Percentiles rank a stretch among this genome's conserved stretches.
phyloP scores from a whole-genome alignment of 2,329 filamentous ascomycete genomes.

The Trichothecium roseum region DNA sequence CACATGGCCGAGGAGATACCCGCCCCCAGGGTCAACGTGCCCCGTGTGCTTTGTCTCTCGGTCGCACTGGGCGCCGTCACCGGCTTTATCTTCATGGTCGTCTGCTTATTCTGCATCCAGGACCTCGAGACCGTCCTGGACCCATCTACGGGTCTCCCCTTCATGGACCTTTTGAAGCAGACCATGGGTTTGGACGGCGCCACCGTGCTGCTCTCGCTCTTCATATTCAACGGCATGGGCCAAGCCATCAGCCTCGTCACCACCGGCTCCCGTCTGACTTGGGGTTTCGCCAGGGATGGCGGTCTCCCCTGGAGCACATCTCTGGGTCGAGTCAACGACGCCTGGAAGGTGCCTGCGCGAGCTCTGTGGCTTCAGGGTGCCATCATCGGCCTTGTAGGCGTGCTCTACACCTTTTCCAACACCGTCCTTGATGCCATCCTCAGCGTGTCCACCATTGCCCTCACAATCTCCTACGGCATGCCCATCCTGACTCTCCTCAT shows the following conservation, averaged over 20 bases:
- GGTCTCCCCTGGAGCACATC: slow-evolving; percentile 25
- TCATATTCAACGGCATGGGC: slow-evolving; percentile 37
- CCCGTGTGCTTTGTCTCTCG: slow-evolving; percentile 32
- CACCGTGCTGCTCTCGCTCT: slow-evolving; percentile 28
- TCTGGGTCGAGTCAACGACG: slow-evolving; percentile 19
- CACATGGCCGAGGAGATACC: slow-evolving; percentile 40
- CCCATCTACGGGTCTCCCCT: slow-evolving; percentile 22
- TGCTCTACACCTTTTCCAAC: slow-evolving; percentile 35
- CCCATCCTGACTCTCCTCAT: slow-evolving; percentile 29
- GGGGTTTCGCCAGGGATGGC: slow-evolving; percentile 33
- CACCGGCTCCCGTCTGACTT: slow-evolving; percentile 30
- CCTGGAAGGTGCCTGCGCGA: slow-evolving; percentile 34
- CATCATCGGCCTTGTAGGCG: slow-evolving; percentile 22
- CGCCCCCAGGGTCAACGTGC: slow-evolving; percentile 29
- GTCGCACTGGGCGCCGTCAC: slow-evolving; percentile 27
- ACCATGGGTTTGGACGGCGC: slow-evolving; percentile 13
- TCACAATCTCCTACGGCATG: slow-evolving; percentile 28
- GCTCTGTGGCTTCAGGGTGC: slow-evolving; percentile 33
- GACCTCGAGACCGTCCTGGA: slow-evolving; percentile 22
- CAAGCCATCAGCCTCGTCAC: slow-evolving; percentile 33
- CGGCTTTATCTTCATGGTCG: slow-evolving; percentile 31
- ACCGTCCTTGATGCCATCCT: slow-evolving; percentile 36
- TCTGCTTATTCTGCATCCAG: slow-evolving; percentile 31
- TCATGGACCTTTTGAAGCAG: slow-evolving; percentile 27
- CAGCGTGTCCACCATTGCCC: slow-evolving; percentile 35